Evolutionary conservation across 2,329 filamentous ascomycete genomes (phyloP), one percentile per base, ranked within the genome.

Genomic region (Aspergillus arachidicola): DNA sequence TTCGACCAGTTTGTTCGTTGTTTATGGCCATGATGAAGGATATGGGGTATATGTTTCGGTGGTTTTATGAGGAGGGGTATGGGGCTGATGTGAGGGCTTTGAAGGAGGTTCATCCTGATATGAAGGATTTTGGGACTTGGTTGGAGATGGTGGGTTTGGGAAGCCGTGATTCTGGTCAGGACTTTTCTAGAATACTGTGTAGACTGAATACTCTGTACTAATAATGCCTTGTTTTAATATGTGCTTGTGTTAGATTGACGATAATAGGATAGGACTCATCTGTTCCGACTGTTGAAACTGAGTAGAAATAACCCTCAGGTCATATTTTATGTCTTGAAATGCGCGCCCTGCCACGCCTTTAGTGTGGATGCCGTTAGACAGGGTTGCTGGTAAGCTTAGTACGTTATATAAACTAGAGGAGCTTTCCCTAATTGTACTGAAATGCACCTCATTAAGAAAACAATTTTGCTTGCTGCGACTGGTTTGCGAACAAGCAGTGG

Each of bases 41-140:
- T 60, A 38, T 84, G 45, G 79, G 77, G 6, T 54, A 74, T 10
- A 85, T 85, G 82, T 80, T 83, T 54, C 73, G 75, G n/a, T 86
- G 84, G 83, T 86, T 86, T 62, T 73, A 73, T 55, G 75, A 78
- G 6, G 77, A 80, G 28, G 83, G 83, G 0, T 86, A 81, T 67
- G 75, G 74, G 10, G 82, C 78, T 6, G 80, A 86, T 70, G 77
- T 86, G 59, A 43, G 63, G 23, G 75, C 70, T 58, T 61, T 83
- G 68, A 80, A 71, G 72, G 73, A 74, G 64, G 72, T 79, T 64
- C 76, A 86, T 71, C 80, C 80, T 1, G 74, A 75, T 26, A 67
- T 86, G 71, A 79, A 80, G 70, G 75, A 81, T 59, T 83, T 85
- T 63, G 79, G 78, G 65, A 76, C 72, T 11, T 86, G 83, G 82